Evolutionary conservation across 2,329 filamentous ascomycete genomes (phyloP).

Genomic region (Neonectria faginata): DNA sequence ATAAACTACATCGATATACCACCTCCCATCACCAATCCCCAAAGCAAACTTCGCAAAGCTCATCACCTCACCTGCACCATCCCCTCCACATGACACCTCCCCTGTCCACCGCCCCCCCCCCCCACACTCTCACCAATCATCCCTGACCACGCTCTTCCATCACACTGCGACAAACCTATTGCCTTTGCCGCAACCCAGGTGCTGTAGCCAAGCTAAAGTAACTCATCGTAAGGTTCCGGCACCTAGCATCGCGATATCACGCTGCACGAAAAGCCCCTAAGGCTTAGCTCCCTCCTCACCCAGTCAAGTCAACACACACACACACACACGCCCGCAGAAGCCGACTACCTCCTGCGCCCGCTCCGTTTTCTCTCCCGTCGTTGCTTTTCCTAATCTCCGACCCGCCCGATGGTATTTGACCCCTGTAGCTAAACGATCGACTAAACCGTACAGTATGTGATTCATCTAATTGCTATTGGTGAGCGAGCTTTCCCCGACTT

Average conservation of each 20-base stretch:
- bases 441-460: slow-evolving; percentile 10
- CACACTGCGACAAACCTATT: slow-evolving; percentile 13
- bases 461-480: not conserved
- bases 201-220: slow-evolving; percentile 1
- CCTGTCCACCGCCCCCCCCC: slow-evolving; percentile 22
- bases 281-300: slow-evolving; percentile 9
- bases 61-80: slow-evolving; percentile 16
- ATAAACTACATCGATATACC: not conserved
- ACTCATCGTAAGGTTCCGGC: slow-evolving; percentile 5
- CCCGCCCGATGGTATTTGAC: slow-evolving; percentile 7
- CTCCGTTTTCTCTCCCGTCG: slow-evolving; percentile 5
- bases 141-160: slow-evolving; percentile 22
- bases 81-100: slow-evolving; percentile 12
- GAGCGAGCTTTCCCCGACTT: not conserved
- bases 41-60: not conserved
- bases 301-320: slow-evolving; percentile 1
- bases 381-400: slow-evolving; percentile 16
- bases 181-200: not conserved
- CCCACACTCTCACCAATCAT: slow-evolving; percentile 34
- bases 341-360: slow-evolving; percentile 11
- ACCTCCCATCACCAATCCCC: slow-evolving; percentile 4
- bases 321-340: not conserved
- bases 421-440: slow-evolving; percentile 7
- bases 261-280: slow-evolving; percentile 15
- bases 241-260: slow-evolving; percentile 22